Percentiles rank a stretch among this genome's conserved stretches.
These are phyloP conservation scores for Colletotrichum sp. DNA, from an alignment of 2,329 filamentous ascomycete species.

Conservation along the genomic window DNA sequence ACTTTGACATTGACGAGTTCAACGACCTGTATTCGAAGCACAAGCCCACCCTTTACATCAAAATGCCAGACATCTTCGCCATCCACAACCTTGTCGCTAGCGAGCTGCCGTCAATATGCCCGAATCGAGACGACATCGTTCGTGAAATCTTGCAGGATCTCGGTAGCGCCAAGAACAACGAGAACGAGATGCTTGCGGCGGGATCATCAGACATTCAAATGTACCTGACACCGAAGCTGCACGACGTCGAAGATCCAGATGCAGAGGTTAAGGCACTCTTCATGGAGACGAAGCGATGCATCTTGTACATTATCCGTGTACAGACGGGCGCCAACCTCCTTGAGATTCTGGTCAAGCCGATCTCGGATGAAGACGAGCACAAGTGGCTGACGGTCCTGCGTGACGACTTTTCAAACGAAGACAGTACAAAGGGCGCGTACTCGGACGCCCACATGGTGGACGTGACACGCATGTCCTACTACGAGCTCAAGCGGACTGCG, in stretches of 20 bases:
- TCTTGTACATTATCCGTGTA: slow-evolving; percentile 96
- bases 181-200: slow-evolving; percentile 87
- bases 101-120: slow-evolving; percentile 79
- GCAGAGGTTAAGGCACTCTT: slow-evolving; percentile 90
- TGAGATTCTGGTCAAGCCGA: slow-evolving; percentile 92
- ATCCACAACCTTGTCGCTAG: slow-evolving; percentile 87
- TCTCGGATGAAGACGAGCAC: slow-evolving; percentile 83
- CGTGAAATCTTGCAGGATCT: slow-evolving; percentile 92
- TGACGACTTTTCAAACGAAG: slow-evolving; percentile 77
- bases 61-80: slow-evolving; percentile 96
- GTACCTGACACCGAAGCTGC: slow-evolving; percentile 86
- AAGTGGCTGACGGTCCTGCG: slow-evolving; percentile 82
- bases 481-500: slow-evolving; percentile 89
- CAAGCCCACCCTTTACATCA: slow-evolving; percentile 98
- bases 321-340: slow-evolving; percentile 92
- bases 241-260: slow-evolving; percentile 90
- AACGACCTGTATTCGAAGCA: slow-evolving; percentile 97
- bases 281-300: slow-evolving; percentile 97
- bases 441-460: slow-evolving; percentile 89
- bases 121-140: slow-evolving; percentile 82
- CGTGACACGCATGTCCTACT: slow-evolving; percentile 86
- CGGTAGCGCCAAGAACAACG: slow-evolving; percentile 94
- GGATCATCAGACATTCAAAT: slow-evolving; percentile 89
- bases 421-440: slow-evolving; percentile 80
- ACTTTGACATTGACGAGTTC: slow-evolving; percentile 98